Evolutionary conservation across 768 basidiomycete species (phyloP).

Genomic region (Tulasnella sp.): DNA sequence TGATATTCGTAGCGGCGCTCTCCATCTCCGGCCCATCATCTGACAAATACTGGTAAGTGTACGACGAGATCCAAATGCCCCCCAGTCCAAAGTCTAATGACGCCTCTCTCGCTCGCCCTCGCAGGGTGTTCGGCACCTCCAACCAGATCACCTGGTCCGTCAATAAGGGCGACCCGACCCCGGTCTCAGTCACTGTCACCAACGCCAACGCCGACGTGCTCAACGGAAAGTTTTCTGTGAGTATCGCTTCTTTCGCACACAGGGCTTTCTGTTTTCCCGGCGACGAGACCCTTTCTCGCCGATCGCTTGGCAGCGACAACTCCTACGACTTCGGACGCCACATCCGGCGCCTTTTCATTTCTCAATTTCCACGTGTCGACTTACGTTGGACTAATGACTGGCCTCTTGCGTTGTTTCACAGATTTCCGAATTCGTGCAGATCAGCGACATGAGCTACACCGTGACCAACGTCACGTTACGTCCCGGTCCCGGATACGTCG

Average conservation of each 20-base stretch:
- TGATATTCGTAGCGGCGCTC: constrained; percentile 21
- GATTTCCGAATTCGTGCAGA: constrained; percentile 26
- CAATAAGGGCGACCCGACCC: constrained; percentile 24
- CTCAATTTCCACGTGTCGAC: neutral
- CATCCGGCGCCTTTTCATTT: neutral
- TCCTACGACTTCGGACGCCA: neutral
- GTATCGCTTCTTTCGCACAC: neutral
- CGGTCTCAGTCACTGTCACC: constrained; percentile 26
- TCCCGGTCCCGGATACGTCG: constrained; percentile 22
- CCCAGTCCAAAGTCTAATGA: neutral
- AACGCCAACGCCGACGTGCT: constrained; percentile 25
- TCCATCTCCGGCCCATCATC: constrained; percentile 24
- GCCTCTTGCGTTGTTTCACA: no score
- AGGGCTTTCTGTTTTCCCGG: neutral
- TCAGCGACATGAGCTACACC: constrained; percentile 17
- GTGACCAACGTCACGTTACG: constrained; percentile 29
- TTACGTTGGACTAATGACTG: neutral
- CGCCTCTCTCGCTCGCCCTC: neutral
- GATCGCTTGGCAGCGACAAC: neutral
- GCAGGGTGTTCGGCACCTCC: constrained; percentile 28
- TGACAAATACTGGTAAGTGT: constrained; percentile 25
- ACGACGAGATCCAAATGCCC: neutral
- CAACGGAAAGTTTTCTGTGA: constrained; percentile 27
- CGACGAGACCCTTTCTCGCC: neutral
- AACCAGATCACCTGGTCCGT: constrained; percentile 29